Conservation (phyloP, 1,139 yeast genomes). For the Taiozyma sp. region DNA sequence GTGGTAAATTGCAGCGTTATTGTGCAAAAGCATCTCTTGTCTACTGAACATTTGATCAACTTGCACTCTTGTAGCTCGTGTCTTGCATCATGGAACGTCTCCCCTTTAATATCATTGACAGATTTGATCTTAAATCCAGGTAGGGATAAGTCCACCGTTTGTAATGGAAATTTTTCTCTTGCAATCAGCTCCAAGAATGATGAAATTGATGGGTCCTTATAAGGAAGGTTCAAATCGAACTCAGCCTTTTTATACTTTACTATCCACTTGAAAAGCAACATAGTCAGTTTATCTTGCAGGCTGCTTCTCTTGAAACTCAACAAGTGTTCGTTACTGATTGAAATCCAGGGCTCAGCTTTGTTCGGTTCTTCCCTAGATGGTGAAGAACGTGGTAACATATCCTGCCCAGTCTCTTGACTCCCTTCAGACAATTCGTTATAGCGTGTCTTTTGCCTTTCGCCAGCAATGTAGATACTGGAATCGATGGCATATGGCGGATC, state of each 20-base stretch:
- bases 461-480: constrained; percentile 9
- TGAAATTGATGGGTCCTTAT: constrained; percentile 25
- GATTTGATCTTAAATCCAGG: constrained; percentile 16
- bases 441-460: not conserved
- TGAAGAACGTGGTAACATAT: not conserved
- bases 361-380: not conserved
- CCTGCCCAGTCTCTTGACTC: not conserved
- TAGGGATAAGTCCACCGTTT: constrained; percentile 12
- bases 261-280: constrained; percentile 27
- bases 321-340: constrained; percentile 3
- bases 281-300: constrained; percentile 3
- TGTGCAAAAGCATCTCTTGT: constrained; percentile 6
- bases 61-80: constrained; percentile 25
- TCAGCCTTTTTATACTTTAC: constrained; percentile 22
- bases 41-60: constrained; percentile 14
- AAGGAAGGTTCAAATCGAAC: constrained; percentile 29
- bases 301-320: constrained; percentile 3
- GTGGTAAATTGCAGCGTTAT: constrained; percentile 1
- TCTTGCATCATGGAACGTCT: constrained; percentile 32
- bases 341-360: not conserved
- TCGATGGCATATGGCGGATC: constrained; percentile 7
- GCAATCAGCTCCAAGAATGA: constrained; percentile 26
- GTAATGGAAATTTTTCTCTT: constrained; percentile 18
- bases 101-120: constrained; percentile 12
- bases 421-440: not conserved